Conservation (phyloP, 768 basidiomycete genomes). For the Boletus vinaceobasis region DNA sequence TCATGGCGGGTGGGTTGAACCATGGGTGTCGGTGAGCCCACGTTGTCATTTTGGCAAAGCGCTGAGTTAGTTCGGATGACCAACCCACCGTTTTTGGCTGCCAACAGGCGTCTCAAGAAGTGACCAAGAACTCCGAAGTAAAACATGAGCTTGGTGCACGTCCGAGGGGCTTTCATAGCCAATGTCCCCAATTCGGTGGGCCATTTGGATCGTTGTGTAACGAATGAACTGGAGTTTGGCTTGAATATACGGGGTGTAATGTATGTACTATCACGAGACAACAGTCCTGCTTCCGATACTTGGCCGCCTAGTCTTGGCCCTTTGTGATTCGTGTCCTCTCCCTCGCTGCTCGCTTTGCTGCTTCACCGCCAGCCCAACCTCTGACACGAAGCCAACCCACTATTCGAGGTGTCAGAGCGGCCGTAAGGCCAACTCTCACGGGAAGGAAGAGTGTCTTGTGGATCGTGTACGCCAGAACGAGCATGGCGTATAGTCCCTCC, state of each 20-base stretch:
- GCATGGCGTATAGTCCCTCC: constrained; percentile 86
- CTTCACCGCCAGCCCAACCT: constrained; percentile 81
- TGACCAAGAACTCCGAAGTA: background rate
- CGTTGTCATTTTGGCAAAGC: constrained; percentile 20
- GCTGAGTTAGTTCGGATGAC: background rate
- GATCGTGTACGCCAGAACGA: constrained; percentile 88
- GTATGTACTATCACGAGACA: constrained; percentile 1
- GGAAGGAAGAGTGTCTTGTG: constrained; percentile 95
- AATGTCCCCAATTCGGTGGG: background rate
- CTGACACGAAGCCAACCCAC: constrained; percentile 77
- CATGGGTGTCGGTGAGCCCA: constrained; percentile 44
- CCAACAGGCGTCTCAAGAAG: background rate
- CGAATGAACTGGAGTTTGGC: constrained; percentile 2
- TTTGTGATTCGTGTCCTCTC: constrained; percentile 32
- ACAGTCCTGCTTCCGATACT: background rate
- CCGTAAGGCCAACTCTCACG: constrained; percentile 84
- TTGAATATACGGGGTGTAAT: constrained; percentile 10
- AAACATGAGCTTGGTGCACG: background rate
- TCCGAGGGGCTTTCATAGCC: background rate
- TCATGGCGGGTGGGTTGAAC: constrained; percentile 38
- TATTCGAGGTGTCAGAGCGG: constrained; percentile 78
- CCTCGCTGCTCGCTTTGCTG: constrained; percentile 60
- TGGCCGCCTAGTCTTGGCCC: constrained; percentile 14
- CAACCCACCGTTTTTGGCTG: background rate
- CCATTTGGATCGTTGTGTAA: background rate